These are phyloP conservation scores for Wickerhamiella hasegawae DNA, from an alignment of 805 yeast species.

Conservation along the genomic window DNA sequence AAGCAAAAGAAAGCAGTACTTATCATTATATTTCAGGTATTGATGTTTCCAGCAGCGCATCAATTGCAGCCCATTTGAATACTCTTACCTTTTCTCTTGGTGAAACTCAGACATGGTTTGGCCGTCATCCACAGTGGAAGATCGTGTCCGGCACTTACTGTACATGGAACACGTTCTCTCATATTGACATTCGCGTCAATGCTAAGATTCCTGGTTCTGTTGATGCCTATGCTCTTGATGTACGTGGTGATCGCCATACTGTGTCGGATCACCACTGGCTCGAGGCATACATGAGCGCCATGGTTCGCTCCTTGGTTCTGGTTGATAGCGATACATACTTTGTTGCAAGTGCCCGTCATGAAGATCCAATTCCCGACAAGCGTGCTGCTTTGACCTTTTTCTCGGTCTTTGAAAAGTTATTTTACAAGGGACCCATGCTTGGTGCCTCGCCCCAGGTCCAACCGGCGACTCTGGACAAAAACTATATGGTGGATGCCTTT, in stretches of 20 bases:
- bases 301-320: conserved; percentile 59
- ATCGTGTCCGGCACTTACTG: conserved; percentile 28
- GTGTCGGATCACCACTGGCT: conserved; percentile 24
- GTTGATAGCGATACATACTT: conserved; percentile 64
- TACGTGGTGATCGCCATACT: conserved; percentile 24
- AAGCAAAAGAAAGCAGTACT: conserved; percentile 33
- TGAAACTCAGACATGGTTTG: conserved; percentile 59
- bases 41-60: conserved; percentile 35
- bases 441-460: conserved; percentile 60
- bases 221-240: conserved; percentile 24
- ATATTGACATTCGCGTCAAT: conserved; percentile 57
- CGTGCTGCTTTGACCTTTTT: conserved; percentile 39
- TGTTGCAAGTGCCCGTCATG: conserved; percentile 69
- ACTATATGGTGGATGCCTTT: conserved; percentile 64
- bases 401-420: conserved; percentile 48
- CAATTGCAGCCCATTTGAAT: conserved; percentile 40
- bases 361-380: conserved; percentile 51
- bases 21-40: conserved; percentile 40
- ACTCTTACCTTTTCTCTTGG: conserved; percentile 30
- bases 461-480: conserved; percentile 43
- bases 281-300: conserved; percentile 47
- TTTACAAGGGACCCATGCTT: conserved; percentile 44
- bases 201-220: conserved; percentile 37
- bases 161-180: conserved; percentile 56
- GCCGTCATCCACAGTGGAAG: conserved; percentile 32